Percentiles rank a stretch among this genome's conserved stretches.
Evolutionary conservation across 371 early-diverging fungal genomes (phyloP).

Genomic region (Lichtheimia hyalospora): DNA sequence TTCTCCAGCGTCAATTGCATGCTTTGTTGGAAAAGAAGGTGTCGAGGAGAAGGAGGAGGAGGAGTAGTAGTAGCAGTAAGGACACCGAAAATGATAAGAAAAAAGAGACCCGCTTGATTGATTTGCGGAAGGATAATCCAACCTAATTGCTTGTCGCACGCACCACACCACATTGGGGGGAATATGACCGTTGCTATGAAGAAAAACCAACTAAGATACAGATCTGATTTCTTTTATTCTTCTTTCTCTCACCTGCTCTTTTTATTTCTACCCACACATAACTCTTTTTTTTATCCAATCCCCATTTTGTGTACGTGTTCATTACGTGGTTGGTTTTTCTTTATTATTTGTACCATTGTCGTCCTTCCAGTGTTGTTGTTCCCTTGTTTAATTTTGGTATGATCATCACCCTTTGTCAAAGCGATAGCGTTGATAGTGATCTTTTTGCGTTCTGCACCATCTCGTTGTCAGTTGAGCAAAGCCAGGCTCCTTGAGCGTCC

Average conservation of each 20-base stretch:
- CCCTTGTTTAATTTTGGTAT: constrained; percentile 4
- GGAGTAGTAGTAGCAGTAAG: background rate
- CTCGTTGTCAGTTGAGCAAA: constrained; percentile 2
- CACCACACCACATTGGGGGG: no score
- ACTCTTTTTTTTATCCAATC: background rate
- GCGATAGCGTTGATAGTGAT: constrained; percentile 12
- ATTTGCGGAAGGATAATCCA: no score
- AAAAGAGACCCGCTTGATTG: background rate
- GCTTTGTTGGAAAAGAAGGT: background rate
- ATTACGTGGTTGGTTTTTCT: background rate
- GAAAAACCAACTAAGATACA: no score
- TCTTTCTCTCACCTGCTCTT: background rate
- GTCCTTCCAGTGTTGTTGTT: background rate
- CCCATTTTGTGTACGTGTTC: constrained; percentile 1
- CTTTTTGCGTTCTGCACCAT: constrained; percentile 11
- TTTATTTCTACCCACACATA: background rate
- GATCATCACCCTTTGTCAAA: constrained; percentile 2
- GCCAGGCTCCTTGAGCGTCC: constrained; percentile 17
- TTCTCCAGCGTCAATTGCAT: constrained; percentile 22
- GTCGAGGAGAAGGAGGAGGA: background rate
- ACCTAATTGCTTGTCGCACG: no score
- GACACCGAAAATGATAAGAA: background rate
- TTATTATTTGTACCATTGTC: background rate
- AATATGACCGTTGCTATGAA: no score
- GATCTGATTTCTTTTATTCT: background rate